Base-by-base conservation (phyloP, 768 basidiomycete species). In the Russula lepida region DNA sequence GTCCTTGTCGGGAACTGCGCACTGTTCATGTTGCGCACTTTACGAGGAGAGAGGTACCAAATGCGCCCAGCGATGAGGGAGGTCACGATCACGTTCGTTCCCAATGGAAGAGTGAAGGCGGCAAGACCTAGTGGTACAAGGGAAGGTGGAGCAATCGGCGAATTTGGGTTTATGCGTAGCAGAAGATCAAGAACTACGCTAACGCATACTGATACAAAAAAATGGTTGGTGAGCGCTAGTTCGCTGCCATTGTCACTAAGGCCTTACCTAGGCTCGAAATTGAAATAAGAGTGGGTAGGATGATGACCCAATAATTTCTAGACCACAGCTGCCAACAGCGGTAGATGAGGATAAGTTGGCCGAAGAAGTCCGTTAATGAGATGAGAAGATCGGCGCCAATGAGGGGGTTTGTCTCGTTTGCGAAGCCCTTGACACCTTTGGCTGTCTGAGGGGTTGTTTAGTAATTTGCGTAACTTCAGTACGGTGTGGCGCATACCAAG, bases 311-410 rank as follows among this genome's bases (percentile, higher is more conserved):
- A 58, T 71, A 71, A 41, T 71, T 74, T 52, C 63, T 67, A 1
- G 65, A 70, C 75, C 77, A 79, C 49, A 79, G 49, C 61, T 75
- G 65, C 71, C 74, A 79, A 67, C 75, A 77, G 35, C 78, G 78
- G 58, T 77, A 78, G 30, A 75, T 63, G 35, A 77, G 70, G 49
- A 73, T 62, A 37, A 71, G 17, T 64, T 76, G 69, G 1, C 74
- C 75, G 23, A 74, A 32, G 41, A 77, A 70, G 63, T 76, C 74
- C 0, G 71, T 68, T 35, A 75, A 52, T 1, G 74, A 74, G 56
- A 76, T 70, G 44, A 77, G 60, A 23, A 74, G 60, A 64, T 76
- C 75, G 4, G 74, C 74, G 3, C 64, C 76, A 4, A 69, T 33
- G 53, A 74, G 72, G 21, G 25, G 33, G 2, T 23, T 59, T 1